Conservation (phyloP, 805 yeast species). For the Saccharomycopsis oosterbeekiorum region DNA sequence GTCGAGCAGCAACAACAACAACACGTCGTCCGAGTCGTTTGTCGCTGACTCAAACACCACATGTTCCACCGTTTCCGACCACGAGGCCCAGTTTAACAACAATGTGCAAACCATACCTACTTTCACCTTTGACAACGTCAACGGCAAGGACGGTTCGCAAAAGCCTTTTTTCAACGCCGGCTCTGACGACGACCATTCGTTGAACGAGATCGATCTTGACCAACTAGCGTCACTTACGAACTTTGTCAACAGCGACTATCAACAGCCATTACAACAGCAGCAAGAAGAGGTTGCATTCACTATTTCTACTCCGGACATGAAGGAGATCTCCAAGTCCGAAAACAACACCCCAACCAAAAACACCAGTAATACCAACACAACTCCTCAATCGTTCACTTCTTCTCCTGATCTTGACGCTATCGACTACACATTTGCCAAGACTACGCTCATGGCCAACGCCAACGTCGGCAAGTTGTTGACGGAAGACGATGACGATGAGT, state of each 20-base stretch:
- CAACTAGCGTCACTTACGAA: conserved; percentile 11
- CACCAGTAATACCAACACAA: conserved; percentile 4
- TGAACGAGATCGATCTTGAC: conserved; percentile 15
- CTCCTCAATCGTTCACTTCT: conserved; percentile 10
- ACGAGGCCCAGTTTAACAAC: conserved; percentile 7
- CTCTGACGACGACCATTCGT: conserved; percentile 10
- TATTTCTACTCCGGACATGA: conserved; percentile 14
- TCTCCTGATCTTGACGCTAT: conserved; percentile 12
- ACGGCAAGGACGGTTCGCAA: conserved; percentile 3
- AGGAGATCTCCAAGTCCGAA: conserved; percentile 11
- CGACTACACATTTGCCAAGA: conserved; percentile 14
- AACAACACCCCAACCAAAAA: conserved; percentile 22
- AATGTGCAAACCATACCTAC: conserved; percentile 8
- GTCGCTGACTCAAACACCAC: conserved; percentile 4
- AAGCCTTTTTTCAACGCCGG: neutral
- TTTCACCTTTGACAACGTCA: conserved; percentile 2
- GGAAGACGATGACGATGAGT: conserved; percentile 10
- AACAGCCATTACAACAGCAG: conserved; percentile 10
- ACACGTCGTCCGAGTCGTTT: neutral
- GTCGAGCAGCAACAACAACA: conserved; percentile 4
- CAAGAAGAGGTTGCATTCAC: conserved; percentile 7
- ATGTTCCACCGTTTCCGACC: conserved; percentile 11
- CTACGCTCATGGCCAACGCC: neutral
- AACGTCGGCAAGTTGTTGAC: conserved; percentile 4
- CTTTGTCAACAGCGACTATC: conserved; percentile 3